Base-by-base conservation (phyloP, 108 stramenopile genomes). In the Skeletonema tropicum region DNA sequence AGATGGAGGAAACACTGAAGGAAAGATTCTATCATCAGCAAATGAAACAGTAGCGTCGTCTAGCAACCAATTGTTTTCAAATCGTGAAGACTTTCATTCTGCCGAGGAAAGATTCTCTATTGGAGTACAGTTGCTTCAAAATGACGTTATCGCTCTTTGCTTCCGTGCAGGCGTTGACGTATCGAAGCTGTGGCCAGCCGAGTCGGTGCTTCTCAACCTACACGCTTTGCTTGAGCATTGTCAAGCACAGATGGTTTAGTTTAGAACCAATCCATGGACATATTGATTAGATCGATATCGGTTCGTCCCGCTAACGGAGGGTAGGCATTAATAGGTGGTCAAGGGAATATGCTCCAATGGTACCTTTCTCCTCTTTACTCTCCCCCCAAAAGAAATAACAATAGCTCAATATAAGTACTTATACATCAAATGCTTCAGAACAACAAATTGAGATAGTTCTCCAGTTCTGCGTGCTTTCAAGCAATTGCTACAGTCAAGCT, bases 101-200 rank as follows among this genome's bases (percentile, higher is more conserved):
- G 57, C 82, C 14, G 79, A 87, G 26, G 90, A 94, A 68, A 79
- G 89, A 29, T 94, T 94, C 78, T 80, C 87, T 64, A 90, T 89
- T 70, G 90, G 89, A 29, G 76, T 91, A 60, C 93, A 94, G 63
- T 68, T 94, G 32, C 66, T 94, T 25, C 93, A 94, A 82, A 92
- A 94, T 77, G 82, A 94, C 76, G 82, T 92, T 30, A 75, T 94
- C 39, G 83, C 80, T 17, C 68, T 94, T 23, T 92, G 93, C 58
- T 90, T 90, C 73, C 88, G 88, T n/a, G 86, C 90, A 10, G 93
- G 90, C 7, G 93, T 91, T 19, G 83, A 87, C 21, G 89, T 88
- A 17, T 74, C 77, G 3, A 74, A 74, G 39, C 66, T 94, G 13
- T 92, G 89, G 89, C 93, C 93, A 7, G 93, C 93, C 1, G 89